Evolutionary conservation across 768 basidiomycete species (phyloP).

Genomic region (Rhizopogon vinicolor): DNA sequence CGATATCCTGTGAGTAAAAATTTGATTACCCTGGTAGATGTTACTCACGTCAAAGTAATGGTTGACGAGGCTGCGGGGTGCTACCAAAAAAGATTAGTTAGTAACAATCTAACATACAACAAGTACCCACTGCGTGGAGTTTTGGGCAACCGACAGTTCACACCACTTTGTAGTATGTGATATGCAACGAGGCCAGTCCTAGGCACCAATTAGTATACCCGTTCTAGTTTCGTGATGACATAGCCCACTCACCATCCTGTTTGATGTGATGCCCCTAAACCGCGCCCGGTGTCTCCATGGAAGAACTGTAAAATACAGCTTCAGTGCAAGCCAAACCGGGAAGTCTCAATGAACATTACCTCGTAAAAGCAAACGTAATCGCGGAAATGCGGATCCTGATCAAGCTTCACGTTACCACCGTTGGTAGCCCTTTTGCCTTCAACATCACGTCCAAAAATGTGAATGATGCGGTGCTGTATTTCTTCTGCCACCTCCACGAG

Average conservation of each 20-base stretch:
- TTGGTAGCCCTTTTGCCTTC: constrained; percentile 88
- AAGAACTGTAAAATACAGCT: constrained; percentile 59
- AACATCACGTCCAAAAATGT: constrained; percentile 92
- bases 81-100: constrained; percentile 33
- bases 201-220: not conserved
- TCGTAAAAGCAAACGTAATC: constrained; percentile 98
- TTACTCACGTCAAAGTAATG: constrained; percentile 90
- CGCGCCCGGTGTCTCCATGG: constrained; percentile 89
- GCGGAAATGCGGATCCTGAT: constrained; percentile 91
- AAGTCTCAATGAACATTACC: constrained; percentile 34
- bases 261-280: constrained; percentile 96
- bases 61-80: constrained; percentile 79
- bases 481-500: constrained; percentile 93
- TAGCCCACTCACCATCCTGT: constrained; percentile 76
- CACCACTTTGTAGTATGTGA: constrained; percentile 87
- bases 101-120: not conserved
- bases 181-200: constrained; percentile 90
- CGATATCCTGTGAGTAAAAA: not conserved
- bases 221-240: not conserved
- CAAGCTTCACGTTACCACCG: constrained; percentile 82
- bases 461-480: constrained; percentile 98
- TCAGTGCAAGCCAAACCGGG: not conserved
- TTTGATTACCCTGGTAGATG: not conserved
- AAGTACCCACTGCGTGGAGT: constrained; percentile 81
- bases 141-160: constrained; percentile 84